Evolutionary conservation across 1,284 basidiomycete species (phyloP), one percentile per base, ranked within the genome.

Genomic region (Leccinum pachyderme): DNA sequence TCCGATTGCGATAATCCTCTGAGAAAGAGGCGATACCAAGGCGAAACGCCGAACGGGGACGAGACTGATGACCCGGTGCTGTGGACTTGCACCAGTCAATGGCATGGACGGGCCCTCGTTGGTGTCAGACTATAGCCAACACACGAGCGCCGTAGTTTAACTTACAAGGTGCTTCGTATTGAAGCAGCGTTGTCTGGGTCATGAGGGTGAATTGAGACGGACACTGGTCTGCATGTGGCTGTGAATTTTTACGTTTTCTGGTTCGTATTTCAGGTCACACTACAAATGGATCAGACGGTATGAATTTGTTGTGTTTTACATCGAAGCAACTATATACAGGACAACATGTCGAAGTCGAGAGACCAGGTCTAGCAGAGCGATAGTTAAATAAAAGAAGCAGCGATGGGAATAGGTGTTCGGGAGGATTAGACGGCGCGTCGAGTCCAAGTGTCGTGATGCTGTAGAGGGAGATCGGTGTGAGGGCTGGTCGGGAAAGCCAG

Each of bases 61-160:
- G 82, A 57, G 79, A 73, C 63, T 85, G 84, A 59, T 88, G 85
- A 7, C 86, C 86, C 2, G 86, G 86, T 6, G 84, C 82, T 41
- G 87, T 76, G 8, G 88, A 81, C 70, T 91, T 91, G 75, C 89
- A 91, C 90, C 89, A 92, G 69, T 92, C 90, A 52, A 92, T 72
- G 59, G 87, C 84, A 66, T 90, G 87, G 39, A 92, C 85, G 55
- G 89, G 88, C 89, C 89, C 90, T 91, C 54, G 33, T 31, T 39
- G 47, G 52, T n/a, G 46, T 56, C 57, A 64, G 58, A 54, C 50
- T 46, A 29, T 12, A 29, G 59, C 46, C 29, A 43, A 49, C 13
- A 33, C 3, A 31, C 6, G 33, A 54, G 35, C 15, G 28, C 24
- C n/a, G n/a, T 35, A 39, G 49, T n/a, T 37, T 2, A 28, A 69